Percentiles rank a stretch among this genome's conserved stretches.
Evolutionary conservation across 306 rosid species (phyloP).

Genomic region (Gynostemma pentaphyllum): DNA sequence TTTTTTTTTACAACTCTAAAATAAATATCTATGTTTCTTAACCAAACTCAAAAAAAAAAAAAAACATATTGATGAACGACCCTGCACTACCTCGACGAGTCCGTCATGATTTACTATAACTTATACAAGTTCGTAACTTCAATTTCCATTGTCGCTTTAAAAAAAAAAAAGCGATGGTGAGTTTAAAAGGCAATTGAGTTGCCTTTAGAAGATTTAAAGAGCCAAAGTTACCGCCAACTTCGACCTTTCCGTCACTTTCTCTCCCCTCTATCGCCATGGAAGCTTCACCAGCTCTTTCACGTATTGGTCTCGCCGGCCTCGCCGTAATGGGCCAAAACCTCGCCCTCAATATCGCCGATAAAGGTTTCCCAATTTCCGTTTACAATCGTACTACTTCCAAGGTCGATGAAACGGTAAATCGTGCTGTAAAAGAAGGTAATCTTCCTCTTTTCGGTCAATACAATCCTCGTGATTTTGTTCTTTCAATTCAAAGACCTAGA

Average conservation of each 20-base stretch:
- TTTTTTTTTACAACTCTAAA: too few relatives aligned
- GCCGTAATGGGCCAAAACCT: slow-evolving; percentile 99
- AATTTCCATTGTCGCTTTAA: background rate
- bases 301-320: slow-evolving; percentile 81
- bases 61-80: too few relatives aligned
- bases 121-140: too few relatives aligned
- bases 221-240: too few relatives aligned
- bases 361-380: slow-evolving; percentile 93
- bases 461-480: slow-evolving; percentile 67
- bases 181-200: too few relatives aligned
- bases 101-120: slow-evolving; percentile 53
- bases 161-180: too few relatives aligned
- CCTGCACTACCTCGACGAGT: slow-evolving; percentile 78
- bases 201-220: too few relatives aligned
- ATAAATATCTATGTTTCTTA: too few relatives aligned
- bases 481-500: slow-evolving; percentile 75
- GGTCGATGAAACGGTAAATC: slow-evolving; percentile 75
- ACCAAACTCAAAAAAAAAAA: too few relatives aligned
- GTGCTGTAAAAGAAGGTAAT: slow-evolving; percentile 55
- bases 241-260: background rate
- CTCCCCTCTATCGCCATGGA: slow-evolving; percentile 30
- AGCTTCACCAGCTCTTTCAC: slow-evolving; percentile 52
- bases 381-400: slow-evolving; percentile 84
- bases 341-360: slow-evolving; percentile 89
- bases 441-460: slow-evolving; percentile 66